Base-by-base conservation (phyloP, 2,329 filamentous ascomycete species). In the Fusarium phyllophilum region DNA sequence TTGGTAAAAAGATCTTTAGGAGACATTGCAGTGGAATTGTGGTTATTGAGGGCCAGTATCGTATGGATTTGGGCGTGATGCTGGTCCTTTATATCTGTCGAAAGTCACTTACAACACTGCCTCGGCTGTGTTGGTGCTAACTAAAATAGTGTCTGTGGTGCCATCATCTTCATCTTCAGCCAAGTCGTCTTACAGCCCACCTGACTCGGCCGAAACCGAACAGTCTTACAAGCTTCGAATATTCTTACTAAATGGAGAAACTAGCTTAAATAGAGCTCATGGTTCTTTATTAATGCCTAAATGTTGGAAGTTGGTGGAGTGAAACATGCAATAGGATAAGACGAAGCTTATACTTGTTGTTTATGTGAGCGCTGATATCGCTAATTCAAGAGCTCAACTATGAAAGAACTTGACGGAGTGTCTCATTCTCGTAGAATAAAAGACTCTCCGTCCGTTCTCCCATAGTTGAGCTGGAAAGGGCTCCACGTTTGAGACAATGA, bases 1-100 rank as follows among this genome's bases (percentile, higher is more conserved):
- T 73, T 73, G 26, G 41, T 34, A 8, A 73, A 24, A 42, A 63
- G 24, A 14, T 59, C 38, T 62, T 67, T 73, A 11, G 52, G 57
- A 26, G 48, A 38, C 70, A 73, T 73, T 22, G 41, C 41, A 15
- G 24, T 14, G 2, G 18, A 4, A 48, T 24, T 48, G 31, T 9
- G 9, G 36, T 26, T 13, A 20, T 31, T 26, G 18, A 54, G 17
- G 24, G n/a, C 4, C 26, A 13, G 17, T 12, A 12, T 11, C 20
- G 4, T 24, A 14, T n/a, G 20, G 2, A 15, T n/a, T 18, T 41
- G 8, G 11, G 14, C 12, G 29, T 17, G 13, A 29, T 8, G 20
- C 8, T 17, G 17, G 15, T 20, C 0, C 17, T 69, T 56, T 69
- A 51, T 69, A 57, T 56, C 29, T 63, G 11, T 39, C 5, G n/a